Evolutionary conservation across 148 eudicot species (phyloP).

Genomic region (Persicaria tinctoria): DNA sequence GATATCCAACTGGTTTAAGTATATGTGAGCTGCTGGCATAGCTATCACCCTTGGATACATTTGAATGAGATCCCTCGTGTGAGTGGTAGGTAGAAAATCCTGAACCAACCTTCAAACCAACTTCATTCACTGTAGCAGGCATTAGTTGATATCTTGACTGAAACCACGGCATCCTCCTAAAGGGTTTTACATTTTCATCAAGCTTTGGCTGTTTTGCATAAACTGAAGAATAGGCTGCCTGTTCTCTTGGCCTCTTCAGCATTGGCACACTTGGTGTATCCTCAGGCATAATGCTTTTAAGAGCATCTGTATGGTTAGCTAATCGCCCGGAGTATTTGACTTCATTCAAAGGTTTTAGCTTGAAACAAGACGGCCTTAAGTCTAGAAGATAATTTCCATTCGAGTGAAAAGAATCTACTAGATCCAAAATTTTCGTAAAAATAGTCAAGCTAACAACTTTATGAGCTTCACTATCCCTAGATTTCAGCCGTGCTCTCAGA

Average conservation of each 20-base stretch:
- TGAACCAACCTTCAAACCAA: constrained; percentile 23
- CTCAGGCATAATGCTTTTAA: constrained; percentile 20
- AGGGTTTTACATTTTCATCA: constrained; percentile 28
- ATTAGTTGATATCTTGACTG: constrained; percentile 30
- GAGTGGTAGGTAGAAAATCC: constrained; percentile 1
- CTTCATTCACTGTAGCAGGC: constrained; percentile 17
- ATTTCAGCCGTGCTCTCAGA: constrained; percentile 77
- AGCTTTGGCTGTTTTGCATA: constrained; percentile 50
- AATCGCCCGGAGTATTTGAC: constrained; percentile 55
- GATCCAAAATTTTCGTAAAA: constrained; percentile 61
- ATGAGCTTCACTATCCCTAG: constrained; percentile 29
- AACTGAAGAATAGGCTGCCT: constrained; percentile 20
- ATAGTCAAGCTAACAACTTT: constrained; percentile 44
- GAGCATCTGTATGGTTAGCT: constrained; percentile 25
- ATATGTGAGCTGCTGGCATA: constrained; percentile 21
- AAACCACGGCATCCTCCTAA: constrained; percentile 41
- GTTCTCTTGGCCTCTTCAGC: constrained; percentile 50
- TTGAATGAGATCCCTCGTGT: neutral
- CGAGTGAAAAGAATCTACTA: constrained; percentile 60
- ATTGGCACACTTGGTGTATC: constrained; percentile 25
- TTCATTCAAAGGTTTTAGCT: constrained; percentile 44
- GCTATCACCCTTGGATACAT: constrained; percentile 26
- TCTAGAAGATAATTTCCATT: constrained; percentile 54
- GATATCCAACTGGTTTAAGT: constrained; percentile 21
- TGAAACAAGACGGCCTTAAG: constrained; percentile 75